Conservation (phyloP, 2,329 filamentous ascomycete species). For the Hortaea werneckii region DNA sequence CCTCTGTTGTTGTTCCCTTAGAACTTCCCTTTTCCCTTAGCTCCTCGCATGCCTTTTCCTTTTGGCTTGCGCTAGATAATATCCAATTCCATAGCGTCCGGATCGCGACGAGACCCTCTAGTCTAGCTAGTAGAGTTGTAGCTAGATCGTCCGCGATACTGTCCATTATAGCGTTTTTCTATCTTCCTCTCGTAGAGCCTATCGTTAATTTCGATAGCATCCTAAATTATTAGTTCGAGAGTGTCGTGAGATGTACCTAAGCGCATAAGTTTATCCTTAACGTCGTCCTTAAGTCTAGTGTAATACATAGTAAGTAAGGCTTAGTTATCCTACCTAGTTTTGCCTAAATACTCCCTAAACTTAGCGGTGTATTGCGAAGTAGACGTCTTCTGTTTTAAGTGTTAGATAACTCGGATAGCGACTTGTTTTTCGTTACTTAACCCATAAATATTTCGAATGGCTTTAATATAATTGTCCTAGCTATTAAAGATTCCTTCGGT, state of each 20-base stretch:
- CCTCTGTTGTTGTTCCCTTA: neutral
- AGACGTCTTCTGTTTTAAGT: too few relatives aligned
- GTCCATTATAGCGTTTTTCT: constrained; percentile 1
- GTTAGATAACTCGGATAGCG: too few relatives aligned
- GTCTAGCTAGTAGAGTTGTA: neutral
- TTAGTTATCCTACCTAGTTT: too few relatives aligned
- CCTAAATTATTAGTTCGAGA: neutral
- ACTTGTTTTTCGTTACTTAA: too few relatives aligned
- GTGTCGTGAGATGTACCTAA: neutral
- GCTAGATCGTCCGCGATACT: neutral
- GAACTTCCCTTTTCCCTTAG: constrained; percentile 2
- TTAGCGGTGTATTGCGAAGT: too few relatives aligned
- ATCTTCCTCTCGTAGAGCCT: too few relatives aligned
- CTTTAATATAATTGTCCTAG: too few relatives aligned
- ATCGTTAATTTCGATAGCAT: neutral
- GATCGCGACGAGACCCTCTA: neutral
- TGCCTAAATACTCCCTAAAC: too few relatives aligned
- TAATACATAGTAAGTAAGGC: too few relatives aligned
- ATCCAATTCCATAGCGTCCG: neutral
- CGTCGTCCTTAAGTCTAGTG: neutral
- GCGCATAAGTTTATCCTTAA: constrained; percentile 3
- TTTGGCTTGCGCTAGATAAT: constrained; percentile 2
- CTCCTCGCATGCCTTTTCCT: constrained; percentile 9
- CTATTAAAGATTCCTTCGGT: too few relatives aligned
- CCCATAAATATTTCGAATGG: too few relatives aligned